Evolutionary conservation across 2,329 filamentous ascomycete genomes (phyloP).

Genomic region (Alternaria solani): DNA sequence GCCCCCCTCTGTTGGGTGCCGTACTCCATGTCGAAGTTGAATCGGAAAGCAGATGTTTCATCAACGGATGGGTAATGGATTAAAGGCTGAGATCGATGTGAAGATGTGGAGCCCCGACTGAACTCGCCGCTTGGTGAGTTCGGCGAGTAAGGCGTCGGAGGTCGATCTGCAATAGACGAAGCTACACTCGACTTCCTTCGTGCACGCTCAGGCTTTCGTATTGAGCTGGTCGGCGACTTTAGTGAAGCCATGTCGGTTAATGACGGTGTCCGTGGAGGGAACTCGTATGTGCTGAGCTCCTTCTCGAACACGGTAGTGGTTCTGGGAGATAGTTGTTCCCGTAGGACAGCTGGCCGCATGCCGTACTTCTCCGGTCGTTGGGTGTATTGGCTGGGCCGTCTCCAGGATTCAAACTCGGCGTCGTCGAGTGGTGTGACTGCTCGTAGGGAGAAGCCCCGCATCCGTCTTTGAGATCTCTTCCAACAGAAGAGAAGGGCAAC

Average conservation of each 20-base stretch:
- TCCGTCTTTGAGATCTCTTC: slow-evolving; percentile 45
- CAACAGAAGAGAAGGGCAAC: slow-evolving; percentile 44
- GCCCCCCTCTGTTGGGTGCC: slow-evolving; percentile 27
- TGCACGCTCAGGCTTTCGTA: slow-evolving; percentile 43
- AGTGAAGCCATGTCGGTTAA: slow-evolving; percentile 28
- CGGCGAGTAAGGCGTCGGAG: slow-evolving; percentile 52
- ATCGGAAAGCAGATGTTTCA: slow-evolving; percentile 49
- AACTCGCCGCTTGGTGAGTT: slow-evolving; percentile 41
- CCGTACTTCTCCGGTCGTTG: slow-evolving; percentile 48
- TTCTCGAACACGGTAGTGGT: slow-evolving; percentile 46
- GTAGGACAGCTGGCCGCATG: slow-evolving; percentile 40
- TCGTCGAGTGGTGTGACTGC: slow-evolving; percentile 52
- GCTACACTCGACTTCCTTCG: slow-evolving; percentile 48
- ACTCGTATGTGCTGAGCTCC: slow-evolving; percentile 40
- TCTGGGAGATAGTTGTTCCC: slow-evolving; percentile 38
- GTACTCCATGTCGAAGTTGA: slow-evolving; percentile 41
- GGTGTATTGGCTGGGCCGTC: slow-evolving; percentile 49
- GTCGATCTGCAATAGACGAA: slow-evolving; percentile 47
- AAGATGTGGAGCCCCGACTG: slow-evolving; percentile 35
- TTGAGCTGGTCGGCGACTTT: slow-evolving; percentile 39
- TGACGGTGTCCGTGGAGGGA: slow-evolving; percentile 40
- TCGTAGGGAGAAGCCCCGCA: slow-evolving; percentile 48
- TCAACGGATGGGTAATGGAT: slow-evolving; percentile 51
- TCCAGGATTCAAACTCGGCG: slow-evolving; percentile 53
- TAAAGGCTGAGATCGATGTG: slow-evolving; percentile 42